Percentiles rank a stretch among this genome's conserved stretches.
Evolutionary conservation across 352 stramenopile species (phyloP).

Genomic region (Globisporangium solare): DNA sequence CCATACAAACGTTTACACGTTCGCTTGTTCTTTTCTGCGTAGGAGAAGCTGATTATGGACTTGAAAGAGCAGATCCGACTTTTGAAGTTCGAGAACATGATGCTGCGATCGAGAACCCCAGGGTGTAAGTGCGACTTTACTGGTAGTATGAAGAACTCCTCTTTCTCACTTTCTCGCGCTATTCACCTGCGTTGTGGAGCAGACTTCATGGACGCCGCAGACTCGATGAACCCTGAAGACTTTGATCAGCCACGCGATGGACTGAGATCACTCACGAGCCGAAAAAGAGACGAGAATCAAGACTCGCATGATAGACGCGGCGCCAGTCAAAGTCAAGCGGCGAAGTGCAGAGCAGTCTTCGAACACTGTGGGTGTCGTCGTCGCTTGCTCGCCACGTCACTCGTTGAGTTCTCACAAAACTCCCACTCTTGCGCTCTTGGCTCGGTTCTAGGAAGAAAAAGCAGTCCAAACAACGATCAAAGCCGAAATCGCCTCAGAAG

Average conservation of each 20-base stretch:
- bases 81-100: constrained; percentile 66
- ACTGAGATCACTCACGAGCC: constrained; percentile 16
- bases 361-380: constrained; percentile 4
- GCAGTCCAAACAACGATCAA: neutral
- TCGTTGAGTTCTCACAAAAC: neutral
- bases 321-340: constrained; percentile 15
- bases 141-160: neutral
- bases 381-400: neutral
- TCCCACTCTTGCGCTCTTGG: neutral
- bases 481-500: neutral
- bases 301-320: constrained; percentile 7
- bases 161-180: too few relatives aligned
- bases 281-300: constrained; percentile 13
- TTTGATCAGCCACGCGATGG: neutral
- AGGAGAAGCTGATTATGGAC: constrained; percentile 72
- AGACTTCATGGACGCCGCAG: constrained; percentile 49
- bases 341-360: constrained; percentile 3
- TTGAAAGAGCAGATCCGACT: constrained; percentile 63
- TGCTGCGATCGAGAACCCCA: constrained; percentile 57
- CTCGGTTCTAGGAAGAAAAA: neutral
- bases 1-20: too few relatives aligned
- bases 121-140: constrained; percentile 39
- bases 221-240: constrained; percentile 8
- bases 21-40: neutral
- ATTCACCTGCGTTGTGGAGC: constrained; percentile 1